Evolutionary conservation across 192 early-diverging fungal species (phyloP).

Genomic region (Backusella tuberculispora): DNA sequence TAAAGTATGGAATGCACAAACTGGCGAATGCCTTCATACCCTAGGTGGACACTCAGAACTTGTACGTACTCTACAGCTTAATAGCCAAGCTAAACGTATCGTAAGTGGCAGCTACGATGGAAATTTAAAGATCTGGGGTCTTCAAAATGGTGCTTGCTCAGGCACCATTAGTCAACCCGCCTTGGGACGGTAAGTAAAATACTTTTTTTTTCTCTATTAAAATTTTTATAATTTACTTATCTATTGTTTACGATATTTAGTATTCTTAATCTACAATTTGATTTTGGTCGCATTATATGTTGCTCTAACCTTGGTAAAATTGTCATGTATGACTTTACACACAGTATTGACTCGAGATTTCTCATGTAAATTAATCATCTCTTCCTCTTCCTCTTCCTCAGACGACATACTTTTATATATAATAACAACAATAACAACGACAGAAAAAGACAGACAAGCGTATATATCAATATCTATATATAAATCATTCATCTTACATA

Average conservation of each 20-base stretch:
- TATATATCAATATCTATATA: no score
- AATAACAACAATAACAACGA: no score
- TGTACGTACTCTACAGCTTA: conserved; percentile 76
- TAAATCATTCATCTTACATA: no score
- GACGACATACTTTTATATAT: no score
- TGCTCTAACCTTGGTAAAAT: conserved; percentile 80
- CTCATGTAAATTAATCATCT: conserved; percentile 18
- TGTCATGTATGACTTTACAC: conserved; percentile 70
- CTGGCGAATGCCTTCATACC: conserved; percentile 50
- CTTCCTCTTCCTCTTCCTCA: not conserved
- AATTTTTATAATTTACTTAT: no score
- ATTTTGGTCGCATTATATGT: conserved; percentile 80
- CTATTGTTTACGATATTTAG: conserved; percentile 29
- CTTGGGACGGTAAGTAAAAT: conserved; percentile 20
- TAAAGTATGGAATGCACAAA: conserved; percentile 63
- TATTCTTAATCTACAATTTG: conserved; percentile 85
- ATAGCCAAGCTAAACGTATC: conserved; percentile 55
- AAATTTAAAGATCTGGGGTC: conserved; percentile 85
- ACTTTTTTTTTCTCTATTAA: not conserved
- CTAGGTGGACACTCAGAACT: conserved; percentile 66
- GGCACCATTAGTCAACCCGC: not conserved
- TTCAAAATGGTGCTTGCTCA: conserved; percentile 57
- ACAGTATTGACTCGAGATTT: conserved; percentile 53
- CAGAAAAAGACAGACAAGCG: no score
- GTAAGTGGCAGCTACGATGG: conserved; percentile 91